Base-by-base conservation (phyloP, 2,329 filamentous ascomycete species). In the Fusarium hostae region DNA sequence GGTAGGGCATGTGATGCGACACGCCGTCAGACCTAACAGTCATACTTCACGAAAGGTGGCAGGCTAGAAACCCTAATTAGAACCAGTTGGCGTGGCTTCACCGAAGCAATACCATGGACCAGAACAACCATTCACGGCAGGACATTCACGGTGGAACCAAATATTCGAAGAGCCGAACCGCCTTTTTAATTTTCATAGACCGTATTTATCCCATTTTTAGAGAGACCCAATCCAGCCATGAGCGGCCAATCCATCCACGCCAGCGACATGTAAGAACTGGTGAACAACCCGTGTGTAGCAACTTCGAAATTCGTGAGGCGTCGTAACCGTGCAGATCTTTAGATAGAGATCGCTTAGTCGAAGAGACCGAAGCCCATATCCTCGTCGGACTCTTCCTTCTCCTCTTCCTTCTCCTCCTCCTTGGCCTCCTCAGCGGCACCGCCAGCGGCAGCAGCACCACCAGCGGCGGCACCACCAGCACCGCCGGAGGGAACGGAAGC, bases 401-500 rank as follows among this genome's bases (percentile, higher is more conserved):
- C 78, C 64, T 90, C 88, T 84, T 90, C 85, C 93, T 87, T 93
- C 95, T 94, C 90, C 90, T 96, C 93, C 83, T 93, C 91, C 86
- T 92, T 91, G 81, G 88, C 87, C 84, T 91, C 90, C 81, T 88
- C 88, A 77, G 89, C 90, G 78, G 86, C 93, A 78, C 86, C 92
- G 77, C 86, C 91, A 78, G 86, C 91, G 79, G 86, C 92, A 81
- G 86, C 93, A 81, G 86, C 92, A 82, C 86, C 90, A 83, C 87
- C 88, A 79, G 86, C 87, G 80, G 86, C 87, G 79, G 88, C 93
- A 84, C 88, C 93, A 82, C 90, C 94, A 81, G 87, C 89, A 85
- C 95, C 95, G 81, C 95, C 96, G 81, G 93, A 94, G 85, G 96
- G 95, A 82, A 99, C 95, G 86, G 95, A 98, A 79, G 96, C 96